Base-by-base conservation (phyloP, 1,284 basidiomycete genomes). In the Ganoderma sp. region DNA sequence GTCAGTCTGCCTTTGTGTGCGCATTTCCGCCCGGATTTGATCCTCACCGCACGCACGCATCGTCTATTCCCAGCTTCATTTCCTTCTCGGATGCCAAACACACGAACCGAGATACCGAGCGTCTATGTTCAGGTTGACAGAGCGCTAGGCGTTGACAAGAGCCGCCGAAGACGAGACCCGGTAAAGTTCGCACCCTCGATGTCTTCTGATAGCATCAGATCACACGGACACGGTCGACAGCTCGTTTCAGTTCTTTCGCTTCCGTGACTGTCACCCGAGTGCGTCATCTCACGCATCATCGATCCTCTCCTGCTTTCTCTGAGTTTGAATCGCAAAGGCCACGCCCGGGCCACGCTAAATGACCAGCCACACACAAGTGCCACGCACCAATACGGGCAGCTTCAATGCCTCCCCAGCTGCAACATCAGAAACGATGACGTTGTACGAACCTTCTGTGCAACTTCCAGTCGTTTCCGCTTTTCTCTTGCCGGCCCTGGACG, bases 101-200 rank as follows among this genome's bases (percentile, higher is more conserved):
- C 42, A 42, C 42, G 42, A 42, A 14, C 22, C n/a, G 22, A 56
- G 28, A 17, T 15, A 28, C 8, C 25, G 50, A 54, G 14, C 50
- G 25, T 2, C 22, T 28, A 3, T 32, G 25, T 8, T 15, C 25
- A 32, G 50, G 14, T 6, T 14, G 34, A 15, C 8, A 28, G 34
- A 57, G 32, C 56, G 56, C 56, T 57, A 9, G 32, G 15, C 34
- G 32, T 57, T 34, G 56, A n/a, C 37, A 59, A 22, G 37, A 37
- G 57, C 34, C 59, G 34, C 25, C 22, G 25, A 43, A 50, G 45
- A 48, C 50, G 63, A 14, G 17, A 22, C 1, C 1, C 22, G 32
- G 56, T 67, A 72, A 63, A 68, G 68, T 72, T 72, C 63, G 71
- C 63, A 69, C 71, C 71, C 71, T 65, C 59, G 71, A 69, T 69